Evolutionary conservation across 1,284 basidiomycete genomes (phyloP), one percentile per base, ranked within the genome.

Genomic region (Neonothopanus nambi): DNA sequence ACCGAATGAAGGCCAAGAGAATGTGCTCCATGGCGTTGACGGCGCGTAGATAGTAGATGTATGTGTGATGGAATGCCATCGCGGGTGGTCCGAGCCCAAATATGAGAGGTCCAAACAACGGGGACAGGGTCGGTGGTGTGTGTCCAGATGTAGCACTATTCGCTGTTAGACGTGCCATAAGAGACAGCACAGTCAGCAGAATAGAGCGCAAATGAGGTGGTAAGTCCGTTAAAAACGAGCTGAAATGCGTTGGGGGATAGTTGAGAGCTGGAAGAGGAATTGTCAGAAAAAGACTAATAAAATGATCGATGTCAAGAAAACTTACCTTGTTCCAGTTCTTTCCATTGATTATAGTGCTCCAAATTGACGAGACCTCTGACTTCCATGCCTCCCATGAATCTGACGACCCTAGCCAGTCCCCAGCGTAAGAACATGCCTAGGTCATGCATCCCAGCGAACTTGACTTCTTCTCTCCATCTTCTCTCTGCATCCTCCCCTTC

Each of bases 1-100:
- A 87, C 17, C 94, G 84, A 54, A 96, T 87, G 67, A 87, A 94
- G 0, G 91, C 79, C 15, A 96, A 80, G 11, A 96, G 74, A 47
- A 97, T 74, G 61, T 97, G 94, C 66, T 97, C 94, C 52, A 90
- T 89, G 0, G 94, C 93, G 37, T 86, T 84, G 1, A 89, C 86
- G 15, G 89, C 78, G 46, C 87, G 85, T 41, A 95, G 83, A 65
- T 93, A 96, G 63, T 86, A 81, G 15, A 82, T 69, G 67, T 96
- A 95, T 2, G 89, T 83, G 61, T 83, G 80, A 54, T 89, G 85
- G 70, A 93, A 93, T 1, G 87, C 77, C 50, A 80, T 79, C 3
- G 68, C 75, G 42, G 82, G 78, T 17, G 77, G 74, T 12, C 80
- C 85, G 52, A 93, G 78, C 37, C 91, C 91, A 61, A 96, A 95